A percentile compares a stretch with the other conserved stretches of the same genome.
Conservation (phyloP, 306 rosid species). For the Trifolium repens region DNA sequence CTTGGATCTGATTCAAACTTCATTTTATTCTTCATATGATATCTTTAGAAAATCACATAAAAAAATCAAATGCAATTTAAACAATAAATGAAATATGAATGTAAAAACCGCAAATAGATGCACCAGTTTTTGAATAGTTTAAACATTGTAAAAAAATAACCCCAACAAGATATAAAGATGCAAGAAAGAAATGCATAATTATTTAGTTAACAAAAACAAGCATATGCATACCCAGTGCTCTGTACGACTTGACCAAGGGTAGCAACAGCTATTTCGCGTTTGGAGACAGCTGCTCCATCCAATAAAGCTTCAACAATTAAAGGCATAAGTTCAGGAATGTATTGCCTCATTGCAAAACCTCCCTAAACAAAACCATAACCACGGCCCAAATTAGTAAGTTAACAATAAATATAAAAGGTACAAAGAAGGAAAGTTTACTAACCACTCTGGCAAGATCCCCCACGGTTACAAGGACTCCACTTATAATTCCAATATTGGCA, state of each 20-base stretch:
- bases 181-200: slow-evolving; percentile 27
- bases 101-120: slow-evolving; percentile 24
- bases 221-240: slow-evolving; percentile 86
- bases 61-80: slow-evolving; percentile 14
- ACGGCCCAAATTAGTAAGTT: slow-evolving; percentile 32
- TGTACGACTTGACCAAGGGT: slow-evolving; percentile 99
- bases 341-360: slow-evolving; percentile 95
- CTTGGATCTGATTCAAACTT: slow-evolving; percentile 32
- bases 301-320: slow-evolving; percentile 90
- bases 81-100: slow-evolving; percentile 15
- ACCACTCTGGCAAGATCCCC: slow-evolving; percentile 99
- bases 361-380: slow-evolving; percentile 66
- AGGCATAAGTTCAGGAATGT: slow-evolving; percentile 98
- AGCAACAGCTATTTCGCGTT: slow-evolving; percentile 95
- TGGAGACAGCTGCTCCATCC: slow-evolving; percentile 94
- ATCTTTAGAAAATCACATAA: slow-evolving; percentile 22
- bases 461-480: slow-evolving; percentile 98
- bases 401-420: slow-evolving; percentile 12
- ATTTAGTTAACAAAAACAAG: slow-evolving; percentile 23
- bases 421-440: slow-evolving; percentile 49
- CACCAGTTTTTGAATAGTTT: slow-evolving; percentile 19
- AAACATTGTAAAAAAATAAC: slow-evolving; percentile 22
- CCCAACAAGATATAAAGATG: slow-evolving; percentile 17
- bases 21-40: slow-evolving; percentile 15
- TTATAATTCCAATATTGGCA: slow-evolving; percentile 82